A percentile compares a stretch with the other conserved stretches of the same genome.
Evolutionary conservation across 768 basidiomycete species (phyloP).

Genomic region (Calocera cornea): DNA sequence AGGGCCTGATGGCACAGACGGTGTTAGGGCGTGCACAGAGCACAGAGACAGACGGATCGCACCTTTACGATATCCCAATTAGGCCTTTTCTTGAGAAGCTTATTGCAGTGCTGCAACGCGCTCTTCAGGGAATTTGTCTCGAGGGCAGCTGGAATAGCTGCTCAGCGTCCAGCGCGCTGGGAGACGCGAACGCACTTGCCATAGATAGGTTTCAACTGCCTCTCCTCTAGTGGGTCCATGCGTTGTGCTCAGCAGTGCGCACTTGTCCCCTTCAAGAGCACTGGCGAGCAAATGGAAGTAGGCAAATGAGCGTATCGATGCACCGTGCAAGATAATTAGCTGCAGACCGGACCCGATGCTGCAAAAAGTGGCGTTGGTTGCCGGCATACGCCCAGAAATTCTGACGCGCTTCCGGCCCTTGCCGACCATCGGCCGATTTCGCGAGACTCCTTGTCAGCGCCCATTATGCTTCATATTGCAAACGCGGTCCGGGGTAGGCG

Average conservation of each 20-base stretch:
- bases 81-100: constrained; percentile 74
- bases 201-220: constrained; percentile 76
- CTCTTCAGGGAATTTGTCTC: constrained; percentile 80
- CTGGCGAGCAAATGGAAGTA: neutral
- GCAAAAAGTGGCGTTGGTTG: neutral
- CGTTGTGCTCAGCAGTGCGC: neutral
- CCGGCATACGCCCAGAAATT: neutral
- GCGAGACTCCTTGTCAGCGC: neutral
- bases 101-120: constrained; percentile 73
- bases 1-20: constrained; percentile 40
- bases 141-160: constrained; percentile 47
- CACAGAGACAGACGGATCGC: constrained; percentile 6
- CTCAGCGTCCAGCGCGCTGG: neutral
- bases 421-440: constrained; percentile 2
- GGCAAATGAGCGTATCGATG: neutral
- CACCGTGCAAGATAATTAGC: neutral
- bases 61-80: constrained; percentile 62
- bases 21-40: constrained; percentile 8
- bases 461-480: neutral
- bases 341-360: neutral
- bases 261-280: neutral
- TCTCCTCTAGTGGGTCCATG: constrained; percentile 30
- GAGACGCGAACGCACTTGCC: constrained; percentile 32
- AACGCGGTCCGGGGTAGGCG: neutral
- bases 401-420: neutral